Base-by-base conservation (phyloP, 2,329 filamentous ascomycete species). In the Spiromastix sp. region DNA sequence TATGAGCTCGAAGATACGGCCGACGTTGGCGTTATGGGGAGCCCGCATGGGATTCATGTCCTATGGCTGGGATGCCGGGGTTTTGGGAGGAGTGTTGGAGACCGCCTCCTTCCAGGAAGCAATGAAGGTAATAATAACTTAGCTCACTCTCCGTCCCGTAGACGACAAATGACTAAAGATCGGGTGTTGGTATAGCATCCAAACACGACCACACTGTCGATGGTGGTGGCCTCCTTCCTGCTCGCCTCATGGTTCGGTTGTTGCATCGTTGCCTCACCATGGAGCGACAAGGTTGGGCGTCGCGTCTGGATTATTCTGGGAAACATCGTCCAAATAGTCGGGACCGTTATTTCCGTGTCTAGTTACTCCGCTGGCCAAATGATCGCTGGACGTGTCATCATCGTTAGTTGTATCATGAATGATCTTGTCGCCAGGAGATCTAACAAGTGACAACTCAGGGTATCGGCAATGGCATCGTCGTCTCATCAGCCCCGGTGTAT, bases 11-110 rank as follows among this genome's bases (percentile, higher is more conserved):
- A 36, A 36, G 12, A 36, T 36, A n/a, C 24, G 16, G 8, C 33
- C 33, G 24, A 27, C 33, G 12, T 22, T 36, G 33, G 33, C 33
- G 2, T 21, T 36, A 20, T 36, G 33, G 33, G 33, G 33, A 4
- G 25, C 33, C 9, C 33, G 50, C 38, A 47, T 55, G 37, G 52
- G 50, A 22, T 56, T 55, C 44, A 48, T 57, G 43, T 49, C 54
- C 39, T 57, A 49, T 32, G 54, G 54, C 8, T 57, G 54, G 44
- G 55, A 58, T 43, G 55, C 53, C 7, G 54, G 54, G 37, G 54
- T 58, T 5, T 40, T 57, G 4, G 55, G 53, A 28, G 54, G 55
- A 25, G 48, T 57, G 8, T 42, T 55, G 4, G 42, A 47, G 19
- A 54, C 51, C 3, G 31, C 38, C 4, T 41, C 47, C 7, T 57